Evolutionary conservation across 1,139 yeast species (phyloP).

Genomic region (Komagataea norvegica): DNA sequence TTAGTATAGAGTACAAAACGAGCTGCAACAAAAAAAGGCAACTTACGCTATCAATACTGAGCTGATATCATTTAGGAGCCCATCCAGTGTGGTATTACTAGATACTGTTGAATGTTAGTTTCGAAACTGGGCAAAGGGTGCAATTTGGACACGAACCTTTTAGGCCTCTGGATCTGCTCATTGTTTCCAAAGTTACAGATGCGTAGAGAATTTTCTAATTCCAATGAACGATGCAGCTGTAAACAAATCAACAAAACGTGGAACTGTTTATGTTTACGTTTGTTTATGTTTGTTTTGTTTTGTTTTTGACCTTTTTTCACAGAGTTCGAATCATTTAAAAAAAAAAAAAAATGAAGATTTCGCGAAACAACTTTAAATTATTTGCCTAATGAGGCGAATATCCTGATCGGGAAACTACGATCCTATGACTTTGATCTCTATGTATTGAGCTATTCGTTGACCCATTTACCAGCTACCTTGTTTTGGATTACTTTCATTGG

Average conservation of each 20-base stretch:
- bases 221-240: no score
- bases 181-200: not conserved
- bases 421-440: not conserved
- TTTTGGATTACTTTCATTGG: constrained; percentile 73
- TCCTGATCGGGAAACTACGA: constrained; percentile 1
- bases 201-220: not conserved
- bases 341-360: no score
- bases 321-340: not conserved
- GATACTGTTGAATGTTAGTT: no score
- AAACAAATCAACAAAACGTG: constrained; percentile 15
- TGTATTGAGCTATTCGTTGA: constrained; percentile 35
- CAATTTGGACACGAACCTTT: not conserved
- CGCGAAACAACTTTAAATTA: no score
- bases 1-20: not conserved
- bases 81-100: not conserved
- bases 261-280: not conserved
- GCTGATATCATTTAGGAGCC: constrained; percentile 9
- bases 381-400: not conserved
- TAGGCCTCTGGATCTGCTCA: constrained; percentile 7
- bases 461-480: constrained; percentile 59
- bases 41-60: constrained; percentile 16
- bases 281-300: not conserved
- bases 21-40: not conserved
- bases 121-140: not conserved
- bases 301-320: not conserved